Evolutionary conservation across 495 filamentous ascomycete genomes (phyloP), one percentile per base, ranked within the genome.

Genomic region (Hypoxylon fragiforme): DNA sequence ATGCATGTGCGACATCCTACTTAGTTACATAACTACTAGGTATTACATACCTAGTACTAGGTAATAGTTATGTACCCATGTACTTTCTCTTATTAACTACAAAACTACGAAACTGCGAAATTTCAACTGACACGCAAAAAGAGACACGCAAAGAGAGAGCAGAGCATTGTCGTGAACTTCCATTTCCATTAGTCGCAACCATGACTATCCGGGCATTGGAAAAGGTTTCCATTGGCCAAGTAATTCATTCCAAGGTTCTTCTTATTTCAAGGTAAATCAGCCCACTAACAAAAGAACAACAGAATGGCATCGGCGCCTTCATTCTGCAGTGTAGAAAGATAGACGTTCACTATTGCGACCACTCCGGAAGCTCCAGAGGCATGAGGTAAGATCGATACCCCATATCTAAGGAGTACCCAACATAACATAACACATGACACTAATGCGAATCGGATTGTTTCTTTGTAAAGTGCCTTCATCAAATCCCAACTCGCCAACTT

Each of bases 301-400:
- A 96, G 90, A 98, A 98, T 74, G 94, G 94, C 78, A 83, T 96
- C 60, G 94, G 91, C 50, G 90, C 92, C 60, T 98, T 97, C 76
- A 89, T 98, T 71, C 81, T 96, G 52, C 92, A 96, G 83, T 98
- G 94, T 82, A 95, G 88, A 74, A 86, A 87, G 56, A 79, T 98
- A 68, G 89, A 96, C 68, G 88, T 98, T 65, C 89, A 95, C 73
- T 98, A 95, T 78, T 96, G 94, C 77, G 91, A 97, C 77, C 90
- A 85, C 81, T 89, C 87, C 4, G 94, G 92, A 58, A 91, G 87
- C 71, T 96, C 92, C 26, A 81, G 74, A 51, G 94, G 94, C 67
- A 97, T 98, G 91, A 91, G 92, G 91, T 96, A 77, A 61, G 84
- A n/a, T n/a, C n/a, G n/a, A n/a, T n/a, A n/a, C n/a, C n/a, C n/a